Base-by-base conservation (phyloP, 78 protist genomes). In the Pigoraptor vietnamica region DNA sequence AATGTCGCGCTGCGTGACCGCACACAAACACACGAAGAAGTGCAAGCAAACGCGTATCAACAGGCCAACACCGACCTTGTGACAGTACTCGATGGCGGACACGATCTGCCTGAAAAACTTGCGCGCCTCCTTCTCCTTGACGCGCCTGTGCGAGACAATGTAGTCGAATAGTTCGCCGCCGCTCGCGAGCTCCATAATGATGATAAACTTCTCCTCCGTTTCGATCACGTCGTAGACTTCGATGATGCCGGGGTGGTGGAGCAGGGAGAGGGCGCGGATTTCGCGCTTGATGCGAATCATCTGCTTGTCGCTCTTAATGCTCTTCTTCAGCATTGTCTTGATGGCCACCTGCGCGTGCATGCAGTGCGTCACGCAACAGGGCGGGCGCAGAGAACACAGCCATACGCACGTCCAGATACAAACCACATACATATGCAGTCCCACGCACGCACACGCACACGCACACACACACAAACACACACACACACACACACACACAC, bases 151-250 rank as follows among this genome's bases (percentile, higher is more conserved):
- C 10, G 92, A 89, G 1, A 95, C 94, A 33, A 95, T 95, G 93
- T 90, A 90, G 84, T 92, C 95, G 23, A 93, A 93, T 82, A 96
- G 88, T 36, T 94, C 96, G 33, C 98, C 98, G 0, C 96, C 96
- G 33, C 37, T 10, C n/a, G 89, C 89, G 0, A 32, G 35, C 48
- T 86, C 89, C 89, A 86, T 33, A 34, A 94, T 29, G 24, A 95
- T 37, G 90, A 88, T 89, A 39, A 94, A 40, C 37, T 87, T 82
- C 81, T 87, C 91, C n/a, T 32, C 39, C 1, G 96, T 94, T 23
- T 96, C 95, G 82, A 96, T 86, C 23, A 93, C 94, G 24, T 96
- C 96, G 55, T 93, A 87, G 36, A 83, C 9, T 10, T 35, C 34
- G 81, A 1, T 32, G 36, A 96, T 90, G 91, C 94, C 91, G 23